Evolutionary conservation across 2,329 filamentous ascomycete genomes (phyloP), one percentile per base, ranked within the genome.

Genomic region (Penicillium sp.): DNA sequence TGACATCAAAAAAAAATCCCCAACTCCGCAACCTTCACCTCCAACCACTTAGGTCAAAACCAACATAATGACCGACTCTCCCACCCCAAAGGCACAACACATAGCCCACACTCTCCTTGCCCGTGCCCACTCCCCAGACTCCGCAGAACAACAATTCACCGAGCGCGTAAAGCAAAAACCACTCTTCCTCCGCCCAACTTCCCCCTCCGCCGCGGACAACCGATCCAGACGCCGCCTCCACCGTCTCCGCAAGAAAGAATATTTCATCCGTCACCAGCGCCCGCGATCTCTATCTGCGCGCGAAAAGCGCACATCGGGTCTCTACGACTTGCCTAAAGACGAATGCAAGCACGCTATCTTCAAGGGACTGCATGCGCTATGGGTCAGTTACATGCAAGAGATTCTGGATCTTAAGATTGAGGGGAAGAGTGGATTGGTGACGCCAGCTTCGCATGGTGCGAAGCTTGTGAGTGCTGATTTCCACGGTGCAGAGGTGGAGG

Each of bases 401-500:
- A 79, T 97, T 0, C 76, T 98, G 1, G 89, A 88, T 5, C 70
- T 84, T 54, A 82, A 84, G 59, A 71, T 63, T 29, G 62, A 65
- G 3, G 21, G 55, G 61, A 63, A 56, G 56, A 59, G 56, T 60
- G 45, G 62, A 35, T 41, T 50, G 47, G 83, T 87, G 2, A 90
- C 88, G 5, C 89, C 89, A 5, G 59, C 68, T 37, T 68, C 68
- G 43, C 74, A 77, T 61, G 79, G 79, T 21, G 73, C 70, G 52
- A 90, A 95, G 73, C 78, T 99, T 33, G 87, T 85, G 45, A 91
- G 88, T 56, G 93, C 93, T 1, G 95, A 99, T 75, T 93, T 92
- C 68, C 93, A 98, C 72, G 95, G 95, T 1, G 93, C 93, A 16
- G 79, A 86, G 64, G 73, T 97, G 21, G 86, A 92, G 76, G 91